Conservation (phyloP, 805 yeast genomes). For the Wickerhamiella lipophila region DNA sequence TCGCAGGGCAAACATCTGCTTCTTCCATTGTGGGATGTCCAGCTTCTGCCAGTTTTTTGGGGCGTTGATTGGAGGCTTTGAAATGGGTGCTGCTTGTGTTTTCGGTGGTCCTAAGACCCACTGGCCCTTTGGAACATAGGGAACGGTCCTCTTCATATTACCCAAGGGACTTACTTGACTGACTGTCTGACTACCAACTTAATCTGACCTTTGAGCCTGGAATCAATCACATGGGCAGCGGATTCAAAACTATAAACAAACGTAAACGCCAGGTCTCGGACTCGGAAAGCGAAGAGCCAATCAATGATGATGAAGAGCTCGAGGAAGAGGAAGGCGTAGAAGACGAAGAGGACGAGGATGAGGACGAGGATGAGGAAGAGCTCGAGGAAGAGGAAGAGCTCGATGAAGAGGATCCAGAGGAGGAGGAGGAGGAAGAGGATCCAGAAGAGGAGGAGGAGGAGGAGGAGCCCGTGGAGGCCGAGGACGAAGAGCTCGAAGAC, state of each 20-base stretch:
- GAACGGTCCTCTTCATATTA: slow-evolving; percentile 11
- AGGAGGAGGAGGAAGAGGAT: slow-evolving; percentile 17
- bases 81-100: background rate
- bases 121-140: slow-evolving; percentile 8
- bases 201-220: background rate
- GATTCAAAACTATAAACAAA: slow-evolving; percentile 2
- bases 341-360: slow-evolving; percentile 14
- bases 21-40: slow-evolving; percentile 52
- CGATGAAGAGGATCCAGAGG: slow-evolving; percentile 14
- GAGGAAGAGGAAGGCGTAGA: slow-evolving; percentile 12
- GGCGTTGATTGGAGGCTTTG: slow-evolving; percentile 23
- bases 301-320: slow-evolving; percentile 8
- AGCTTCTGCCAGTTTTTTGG: slow-evolving; percentile 38
- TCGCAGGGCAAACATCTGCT: slow-evolving; percentile 49
- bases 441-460: slow-evolving; percentile 17
- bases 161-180: too few relatives aligned
- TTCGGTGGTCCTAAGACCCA: slow-evolving; percentile 3
- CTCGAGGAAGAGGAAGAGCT: slow-evolving; percentile 10
- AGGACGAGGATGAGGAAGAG: slow-evolving; percentile 9
- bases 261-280: slow-evolving; percentile 1
- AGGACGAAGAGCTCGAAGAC: slow-evolving; percentile 14
- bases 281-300: slow-evolving; percentile 8
- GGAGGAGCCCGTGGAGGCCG: slow-evolving; percentile 18
- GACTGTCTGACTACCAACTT: background rate
- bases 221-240: background rate